phyloP scores from a whole-genome alignment of 2,329 filamentous ascomycete genomes.

The Bimuria novae-zelandiae region DNA sequence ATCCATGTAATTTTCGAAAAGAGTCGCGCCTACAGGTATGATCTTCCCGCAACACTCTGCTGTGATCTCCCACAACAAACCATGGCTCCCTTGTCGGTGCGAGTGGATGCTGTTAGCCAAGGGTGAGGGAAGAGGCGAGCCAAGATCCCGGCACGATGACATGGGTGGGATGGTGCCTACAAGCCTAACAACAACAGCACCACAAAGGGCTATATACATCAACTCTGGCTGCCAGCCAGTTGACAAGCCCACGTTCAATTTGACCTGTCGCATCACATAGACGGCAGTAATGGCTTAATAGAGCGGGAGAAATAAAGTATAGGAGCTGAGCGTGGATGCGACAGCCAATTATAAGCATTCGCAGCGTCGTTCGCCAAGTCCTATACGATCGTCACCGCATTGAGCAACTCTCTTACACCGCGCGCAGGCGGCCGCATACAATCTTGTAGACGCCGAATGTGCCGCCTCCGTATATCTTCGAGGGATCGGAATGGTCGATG shows the following conservation, averaged over 20 bases:
- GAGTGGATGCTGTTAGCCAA: neutral
- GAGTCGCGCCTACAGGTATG: no score
- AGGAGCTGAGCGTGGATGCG: neutral
- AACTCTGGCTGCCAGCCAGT: no score
- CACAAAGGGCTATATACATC: no score
- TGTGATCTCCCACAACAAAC: neutral
- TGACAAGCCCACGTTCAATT: no score
- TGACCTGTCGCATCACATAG: no score
- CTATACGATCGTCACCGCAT: slow-evolving; percentile 3
- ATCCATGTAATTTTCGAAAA: no score
- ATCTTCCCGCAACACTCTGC: no score
- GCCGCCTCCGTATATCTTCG: slow-evolving; percentile 15
- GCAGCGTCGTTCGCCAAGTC: neutral
- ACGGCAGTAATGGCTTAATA: neutral
- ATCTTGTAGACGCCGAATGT: slow-evolving; percentile 9
- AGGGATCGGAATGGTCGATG: slow-evolving; percentile 35
- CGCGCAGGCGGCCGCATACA: slow-evolving; percentile 7
- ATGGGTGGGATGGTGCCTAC: slow-evolving; percentile 5
- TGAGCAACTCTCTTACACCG: neutral
- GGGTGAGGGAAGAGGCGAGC: neutral
- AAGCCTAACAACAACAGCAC: neutral
- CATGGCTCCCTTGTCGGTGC: neutral
- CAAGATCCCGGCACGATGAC: neutral
- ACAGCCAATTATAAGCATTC: neutral
- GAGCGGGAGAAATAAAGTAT: neutral